Conservation (phyloP, 2,329 filamentous ascomycete genomes). For the Colletotrichum sp. region DNA sequence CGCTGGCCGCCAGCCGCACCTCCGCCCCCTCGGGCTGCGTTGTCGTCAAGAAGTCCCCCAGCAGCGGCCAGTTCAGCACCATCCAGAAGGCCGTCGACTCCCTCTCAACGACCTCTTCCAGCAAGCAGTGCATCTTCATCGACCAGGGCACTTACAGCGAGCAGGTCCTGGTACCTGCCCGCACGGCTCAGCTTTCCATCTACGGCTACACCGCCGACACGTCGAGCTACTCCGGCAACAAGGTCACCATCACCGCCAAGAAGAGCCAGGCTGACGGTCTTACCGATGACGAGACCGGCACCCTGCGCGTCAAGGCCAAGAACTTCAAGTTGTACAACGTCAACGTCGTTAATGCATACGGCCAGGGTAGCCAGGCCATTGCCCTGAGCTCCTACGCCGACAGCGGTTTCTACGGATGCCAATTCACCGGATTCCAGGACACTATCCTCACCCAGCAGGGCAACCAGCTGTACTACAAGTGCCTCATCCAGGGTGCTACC, state of each 20-base stretch:
- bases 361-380: slow-evolving; percentile 51
- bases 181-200: slow-evolving; percentile 56
- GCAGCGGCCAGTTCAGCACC: slow-evolving; percentile 25
- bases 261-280: slow-evolving; percentile 55
- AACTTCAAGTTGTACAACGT: slow-evolving; percentile 66
- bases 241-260: slow-evolving; percentile 59
- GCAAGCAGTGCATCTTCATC: slow-evolving; percentile 66
- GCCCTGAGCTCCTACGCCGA: slow-evolving; percentile 47
- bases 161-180: slow-evolving; percentile 58
- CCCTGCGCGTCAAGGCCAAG: slow-evolving; percentile 50
- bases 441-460: slow-evolving; percentile 51
- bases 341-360: slow-evolving; percentile 52
- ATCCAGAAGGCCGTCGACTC: slow-evolving; percentile 60
- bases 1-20: slow-evolving; percentile 29
- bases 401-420: slow-evolving; percentile 51
- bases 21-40: slow-evolving; percentile 32
- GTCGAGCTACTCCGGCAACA: slow-evolving; percentile 56
- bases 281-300: slow-evolving; percentile 57
- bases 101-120: slow-evolving; percentile 54
- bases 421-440: slow-evolving; percentile 53
- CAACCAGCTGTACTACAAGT: slow-evolving; percentile 50
- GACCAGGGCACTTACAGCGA: slow-evolving; percentile 67
- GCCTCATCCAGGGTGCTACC: slow-evolving; percentile 50
- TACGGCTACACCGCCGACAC: slow-evolving; percentile 61
- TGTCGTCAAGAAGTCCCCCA: slow-evolving; percentile 30